phyloP scores from a whole-genome alignment of 257 asterid genomes.

The Solanum etuberosum region DNA sequence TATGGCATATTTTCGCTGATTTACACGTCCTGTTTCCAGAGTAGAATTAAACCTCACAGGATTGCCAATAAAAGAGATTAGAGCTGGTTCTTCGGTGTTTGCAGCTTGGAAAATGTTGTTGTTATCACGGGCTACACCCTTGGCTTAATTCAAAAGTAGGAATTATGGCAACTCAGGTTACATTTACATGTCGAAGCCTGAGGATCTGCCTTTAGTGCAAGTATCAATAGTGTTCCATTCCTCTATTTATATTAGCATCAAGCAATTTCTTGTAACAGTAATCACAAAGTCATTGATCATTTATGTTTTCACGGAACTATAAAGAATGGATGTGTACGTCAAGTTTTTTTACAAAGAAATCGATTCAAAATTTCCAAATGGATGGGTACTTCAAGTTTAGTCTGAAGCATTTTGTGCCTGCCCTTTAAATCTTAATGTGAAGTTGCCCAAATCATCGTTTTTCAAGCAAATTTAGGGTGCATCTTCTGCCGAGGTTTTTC shows the following conservation, averaged over 20 bases:
- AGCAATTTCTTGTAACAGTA: neutral
- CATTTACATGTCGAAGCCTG: neutral
- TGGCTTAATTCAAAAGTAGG: neutral
- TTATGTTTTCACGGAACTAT: neutral
- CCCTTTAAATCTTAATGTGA: neutral
- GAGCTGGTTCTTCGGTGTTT: neutral
- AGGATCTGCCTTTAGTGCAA: neutral
- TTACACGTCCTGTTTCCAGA: conserved; percentile 7
- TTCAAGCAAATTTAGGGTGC: neutral
- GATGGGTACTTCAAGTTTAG: neutral
- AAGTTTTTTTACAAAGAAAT: neutral
- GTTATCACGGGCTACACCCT: conserved; percentile 7
- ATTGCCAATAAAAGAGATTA: neutral
- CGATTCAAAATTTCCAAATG: neutral
- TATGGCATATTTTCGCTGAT: conserved; percentile 81
- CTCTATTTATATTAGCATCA: neutral
- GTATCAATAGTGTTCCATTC: neutral
- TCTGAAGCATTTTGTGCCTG: neutral
- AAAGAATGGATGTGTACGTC: neutral
- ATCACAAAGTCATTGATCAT: neutral
- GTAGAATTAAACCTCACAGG: neutral
- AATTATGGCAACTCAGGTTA: neutral
- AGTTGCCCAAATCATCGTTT: neutral
- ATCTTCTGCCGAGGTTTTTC: too few species aligned
- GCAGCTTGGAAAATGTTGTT: neutral